These are phyloP conservation scores for Suillus subluteus DNA, from an alignment of 768 basidiomycete species.

Conservation along the genomic window DNA sequence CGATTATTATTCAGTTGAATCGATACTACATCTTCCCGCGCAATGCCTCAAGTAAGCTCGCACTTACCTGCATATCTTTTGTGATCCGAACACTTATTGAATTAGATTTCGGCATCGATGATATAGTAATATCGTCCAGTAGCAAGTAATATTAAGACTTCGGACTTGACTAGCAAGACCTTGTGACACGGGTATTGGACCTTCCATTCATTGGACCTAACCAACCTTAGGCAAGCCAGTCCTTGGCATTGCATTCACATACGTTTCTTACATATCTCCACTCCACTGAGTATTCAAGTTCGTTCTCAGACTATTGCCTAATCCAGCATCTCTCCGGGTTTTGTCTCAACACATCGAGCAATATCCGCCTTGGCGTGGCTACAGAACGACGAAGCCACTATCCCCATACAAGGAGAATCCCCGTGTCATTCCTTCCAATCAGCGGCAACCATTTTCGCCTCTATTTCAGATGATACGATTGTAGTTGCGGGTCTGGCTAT, in stretches of 20 bases:
- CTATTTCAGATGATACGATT: constrained; percentile 60
- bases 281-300: not conserved
- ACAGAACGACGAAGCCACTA: not conserved
- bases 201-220: constrained; percentile 61
- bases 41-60: not conserved
- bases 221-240: constrained; percentile 44
- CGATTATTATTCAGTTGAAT: constrained; percentile 43
- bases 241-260: not conserved
- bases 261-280: not conserved
- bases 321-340: not conserved
- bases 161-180: constrained; percentile 28
- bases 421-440: constrained; percentile 72
- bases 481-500: constrained; percentile 67
- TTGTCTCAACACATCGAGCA: not conserved
- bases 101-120: not conserved
- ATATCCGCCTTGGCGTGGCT: no score
- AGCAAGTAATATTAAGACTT: not conserved
- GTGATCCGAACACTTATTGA: not conserved
- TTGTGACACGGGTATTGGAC: constrained; percentile 69
- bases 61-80: no score
- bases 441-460: constrained; percentile 42
- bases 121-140: not conserved
- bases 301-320: not conserved
- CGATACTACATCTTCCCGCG: constrained; percentile 17
- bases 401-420: constrained; percentile 57